Evolutionary conservation across 768 basidiomycete species (phyloP).

Genomic region (Cubamyces sp.): DNA sequence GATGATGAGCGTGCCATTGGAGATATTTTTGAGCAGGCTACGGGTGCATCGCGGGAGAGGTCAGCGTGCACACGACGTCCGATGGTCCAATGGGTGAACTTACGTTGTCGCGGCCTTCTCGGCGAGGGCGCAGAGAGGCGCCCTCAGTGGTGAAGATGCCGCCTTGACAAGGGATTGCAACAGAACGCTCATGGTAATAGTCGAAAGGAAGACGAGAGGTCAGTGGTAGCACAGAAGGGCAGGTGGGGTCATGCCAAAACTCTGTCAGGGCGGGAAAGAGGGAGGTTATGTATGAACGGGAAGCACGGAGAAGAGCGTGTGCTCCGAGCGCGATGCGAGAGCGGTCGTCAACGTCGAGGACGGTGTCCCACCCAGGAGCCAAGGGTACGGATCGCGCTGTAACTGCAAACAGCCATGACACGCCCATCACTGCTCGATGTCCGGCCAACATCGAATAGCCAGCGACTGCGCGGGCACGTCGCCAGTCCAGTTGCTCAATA

Average conservation of each 20-base stretch:
- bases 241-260: neutral
- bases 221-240: neutral
- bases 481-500: no score
- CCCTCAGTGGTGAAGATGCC: slow-evolving; percentile 6
- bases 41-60: neutral
- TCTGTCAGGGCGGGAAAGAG: neutral
- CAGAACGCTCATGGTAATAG: slow-evolving; percentile 8
- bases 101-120: slow-evolving; percentile 22
- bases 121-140: slow-evolving; percentile 17
- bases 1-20: slow-evolving; percentile 52
- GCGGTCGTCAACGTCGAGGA: slow-evolving; percentile 3
- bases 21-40: slow-evolving; percentile 40
- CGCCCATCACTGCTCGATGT: neutral
- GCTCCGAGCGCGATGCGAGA: neutral
- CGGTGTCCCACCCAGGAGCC: neutral
- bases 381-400: slow-evolving; percentile 8
- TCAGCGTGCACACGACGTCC: neutral
- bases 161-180: neutral
- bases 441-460: no score
- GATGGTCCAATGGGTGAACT: neutral
- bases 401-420: neutral
- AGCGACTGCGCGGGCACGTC: no score
- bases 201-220: neutral
- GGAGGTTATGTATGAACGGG: neutral
- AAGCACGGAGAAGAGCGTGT: neutral